Conservation (phyloP, 2,329 filamentous ascomycete species). For the Hypoxylon sp. region DNA sequence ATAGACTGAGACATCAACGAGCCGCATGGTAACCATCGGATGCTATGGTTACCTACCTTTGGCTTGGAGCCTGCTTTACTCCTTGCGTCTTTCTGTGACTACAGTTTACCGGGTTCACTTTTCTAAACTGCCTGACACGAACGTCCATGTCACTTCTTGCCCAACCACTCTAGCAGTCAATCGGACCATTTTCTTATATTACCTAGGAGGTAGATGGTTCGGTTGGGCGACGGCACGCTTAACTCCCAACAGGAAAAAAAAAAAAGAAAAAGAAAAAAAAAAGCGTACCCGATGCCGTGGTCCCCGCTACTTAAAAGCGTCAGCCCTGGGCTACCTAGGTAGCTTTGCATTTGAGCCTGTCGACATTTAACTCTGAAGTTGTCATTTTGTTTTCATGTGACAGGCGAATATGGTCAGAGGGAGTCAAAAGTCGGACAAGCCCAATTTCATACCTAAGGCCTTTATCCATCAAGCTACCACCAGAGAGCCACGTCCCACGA, state of each 20-base stretch:
- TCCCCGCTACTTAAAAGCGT: background rate
- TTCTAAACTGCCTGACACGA: background rate
- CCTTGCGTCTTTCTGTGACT: too few relatives aligned
- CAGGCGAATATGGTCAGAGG: background rate
- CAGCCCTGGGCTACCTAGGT: background rate
- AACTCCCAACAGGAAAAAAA: conserved; percentile 9
- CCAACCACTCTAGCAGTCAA: background rate
- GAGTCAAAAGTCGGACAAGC: background rate
- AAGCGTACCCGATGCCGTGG: too few relatives aligned
- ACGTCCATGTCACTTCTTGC: background rate
- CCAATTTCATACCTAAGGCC: background rate
- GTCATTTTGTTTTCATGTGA: too few relatives aligned
- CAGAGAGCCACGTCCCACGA: background rate
- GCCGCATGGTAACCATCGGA: too few relatives aligned
- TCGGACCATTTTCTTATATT: background rate
- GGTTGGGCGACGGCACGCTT: conserved; percentile 1
- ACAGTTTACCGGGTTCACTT: too few relatives aligned
- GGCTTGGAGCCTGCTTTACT: too few relatives aligned
- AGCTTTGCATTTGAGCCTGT: background rate
- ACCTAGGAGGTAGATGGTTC: background rate
- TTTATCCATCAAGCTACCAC: too few relatives aligned
- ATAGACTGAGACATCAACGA: too few relatives aligned
- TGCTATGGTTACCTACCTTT: too few relatives aligned
- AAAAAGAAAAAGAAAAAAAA: too few relatives aligned
- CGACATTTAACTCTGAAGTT: background rate